A percentile compares a stretch with the other conserved stretches of the same genome.
Evolutionary conservation across 495 filamentous ascomycete genomes (phyloP).

Genomic region (Symbiotaphrina buchneri): DNA sequence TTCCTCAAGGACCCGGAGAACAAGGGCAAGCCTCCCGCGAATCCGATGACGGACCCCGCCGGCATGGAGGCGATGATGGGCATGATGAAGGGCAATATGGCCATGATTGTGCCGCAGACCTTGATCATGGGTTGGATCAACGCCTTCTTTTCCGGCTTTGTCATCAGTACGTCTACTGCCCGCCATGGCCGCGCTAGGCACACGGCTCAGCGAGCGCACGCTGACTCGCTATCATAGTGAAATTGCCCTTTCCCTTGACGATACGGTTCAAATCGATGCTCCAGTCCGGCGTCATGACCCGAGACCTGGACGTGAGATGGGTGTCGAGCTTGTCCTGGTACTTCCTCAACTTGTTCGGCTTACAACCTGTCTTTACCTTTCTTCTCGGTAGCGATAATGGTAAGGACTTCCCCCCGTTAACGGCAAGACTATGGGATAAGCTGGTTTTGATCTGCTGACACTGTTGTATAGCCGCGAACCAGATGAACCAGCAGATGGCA

Average conservation of each 20-base stretch:
- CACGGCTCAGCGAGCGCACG: background rate
- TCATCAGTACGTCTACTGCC: conserved; percentile 48
- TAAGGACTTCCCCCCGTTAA: conserved; percentile 20
- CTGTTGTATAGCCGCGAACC: conserved; percentile 50
- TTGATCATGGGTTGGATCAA: conserved; percentile 99
- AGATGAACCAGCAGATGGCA: conserved; percentile 87
- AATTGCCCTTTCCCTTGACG: conserved; percentile 93
- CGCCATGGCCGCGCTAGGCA: background rate
- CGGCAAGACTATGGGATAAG: conserved; percentile 3
- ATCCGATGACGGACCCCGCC: conserved; percentile 91
- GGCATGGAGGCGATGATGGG: conserved; percentile 99
- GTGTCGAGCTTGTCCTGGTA: conserved; percentile 98
- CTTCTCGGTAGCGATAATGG: conserved; percentile 88
- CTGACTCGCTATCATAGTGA: conserved; percentile 43
- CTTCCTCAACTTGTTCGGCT: conserved; percentile 86
- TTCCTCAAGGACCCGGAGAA: conserved; percentile 78
- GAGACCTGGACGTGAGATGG: conserved; percentile 91
- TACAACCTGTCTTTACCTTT: conserved; percentile 96
- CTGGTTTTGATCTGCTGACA: conserved; percentile 6
- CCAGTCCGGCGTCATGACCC: conserved; percentile 85
- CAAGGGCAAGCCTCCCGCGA: conserved; percentile 68
- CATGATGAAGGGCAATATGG: conserved; percentile 99
- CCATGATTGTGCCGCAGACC: conserved; percentile 98
- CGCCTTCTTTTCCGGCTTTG: conserved; percentile 93
- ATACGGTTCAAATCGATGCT: conserved; percentile 99